Evolutionary conservation across 164 flowering plant genomes (phyloP), one percentile per base, ranked within the genome.

Genomic region (Aristolochia californica): DNA sequence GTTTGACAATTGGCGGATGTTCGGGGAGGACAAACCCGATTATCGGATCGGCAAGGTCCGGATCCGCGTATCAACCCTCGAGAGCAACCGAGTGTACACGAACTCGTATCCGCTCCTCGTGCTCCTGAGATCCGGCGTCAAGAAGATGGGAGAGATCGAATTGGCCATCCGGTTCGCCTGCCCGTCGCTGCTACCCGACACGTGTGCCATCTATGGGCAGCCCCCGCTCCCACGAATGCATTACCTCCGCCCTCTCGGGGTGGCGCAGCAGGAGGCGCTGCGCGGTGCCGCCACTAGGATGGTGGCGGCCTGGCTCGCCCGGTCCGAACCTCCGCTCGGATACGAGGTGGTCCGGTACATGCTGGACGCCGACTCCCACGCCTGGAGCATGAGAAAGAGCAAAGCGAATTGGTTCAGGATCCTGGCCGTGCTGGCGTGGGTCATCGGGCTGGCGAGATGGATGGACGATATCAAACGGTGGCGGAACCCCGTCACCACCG

Each of bases 71-170:
- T 90, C 99, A 0, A 83, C 96, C 2, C 63, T 94, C 38, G 96
- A 90, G 82, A 87, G 82, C 57, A 89, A 90, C 76, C 80, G 73
- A 66, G 91, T 87, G 50, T 90, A 90, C 56, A 82, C 83, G 0
- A 81, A 69, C 68, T 84, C 96, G 11, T 94, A 90, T 44, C 99
- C 99, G 0, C 58, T 94, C 52, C 52, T 87, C 64, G 86, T 83
- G 14, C 62, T 94, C 24, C 27, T 51, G 13, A 49, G 81, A 8
- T 65, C 74, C 9, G 97, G 99, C 56, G 56, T 87, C 74, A 90
- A 85, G 80, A 94, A 87, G 67, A 94, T 90, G 97, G 99, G 99
- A 5, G 97, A 94, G 73, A 76, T 94, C 11, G 97, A 94, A 71
- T 2, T 94, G 15, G 97, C 95, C 23, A 77, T 94, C 13, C 75